Evolutionary conservation across 768 basidiomycete species (phyloP).

Genomic region (Coprinopsis strossmayeri): DNA sequence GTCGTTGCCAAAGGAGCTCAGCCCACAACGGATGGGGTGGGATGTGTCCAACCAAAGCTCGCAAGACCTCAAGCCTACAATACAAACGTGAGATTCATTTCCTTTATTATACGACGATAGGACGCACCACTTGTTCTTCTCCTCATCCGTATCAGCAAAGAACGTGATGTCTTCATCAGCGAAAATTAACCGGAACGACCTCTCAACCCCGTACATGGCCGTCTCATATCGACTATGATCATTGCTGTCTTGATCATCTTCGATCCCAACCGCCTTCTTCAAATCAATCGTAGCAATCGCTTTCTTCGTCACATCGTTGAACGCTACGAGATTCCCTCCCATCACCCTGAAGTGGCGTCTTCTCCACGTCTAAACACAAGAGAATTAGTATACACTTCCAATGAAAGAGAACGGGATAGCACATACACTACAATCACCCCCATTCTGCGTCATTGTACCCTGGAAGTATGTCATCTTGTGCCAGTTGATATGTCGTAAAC

Average conservation of each 20-base stretch:
- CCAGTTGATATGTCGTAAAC: constrained; percentile 86
- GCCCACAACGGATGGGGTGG: constrained; percentile 93
- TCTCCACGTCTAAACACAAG: constrained; percentile 58
- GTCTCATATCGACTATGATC: constrained; percentile 46
- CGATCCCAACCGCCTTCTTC: constrained; percentile 70
- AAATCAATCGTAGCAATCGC: constrained; percentile 88
- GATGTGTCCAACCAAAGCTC: constrained; percentile 80
- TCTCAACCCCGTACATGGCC: constrained; percentile 62
- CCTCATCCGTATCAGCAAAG: constrained; percentile 86
- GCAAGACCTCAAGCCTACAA: constrained; percentile 77
- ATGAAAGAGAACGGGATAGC: constrained; percentile 1
- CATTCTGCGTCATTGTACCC: constrained; percentile 86
- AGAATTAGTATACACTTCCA: constrained; percentile 8
- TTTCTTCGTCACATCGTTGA: constrained; percentile 90
- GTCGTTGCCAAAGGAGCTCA: constrained; percentile 82
- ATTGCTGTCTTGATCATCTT: constrained; percentile 65
- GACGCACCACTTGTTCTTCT: constrained; percentile 79
- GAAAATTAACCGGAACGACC: constrained; percentile 83
- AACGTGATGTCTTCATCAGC: constrained; percentile 78
- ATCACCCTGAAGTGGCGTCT: constrained; percentile 79
- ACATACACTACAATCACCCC: constrained; percentile 87
- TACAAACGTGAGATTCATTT: neutral
- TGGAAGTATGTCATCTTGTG: constrained; percentile 93
- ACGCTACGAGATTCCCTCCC: constrained; percentile 81
- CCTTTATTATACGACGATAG: constrained; percentile 1